Conservation (phyloP, 2,329 filamentous ascomycete species). For the Ilyonectria destructans region DNA sequence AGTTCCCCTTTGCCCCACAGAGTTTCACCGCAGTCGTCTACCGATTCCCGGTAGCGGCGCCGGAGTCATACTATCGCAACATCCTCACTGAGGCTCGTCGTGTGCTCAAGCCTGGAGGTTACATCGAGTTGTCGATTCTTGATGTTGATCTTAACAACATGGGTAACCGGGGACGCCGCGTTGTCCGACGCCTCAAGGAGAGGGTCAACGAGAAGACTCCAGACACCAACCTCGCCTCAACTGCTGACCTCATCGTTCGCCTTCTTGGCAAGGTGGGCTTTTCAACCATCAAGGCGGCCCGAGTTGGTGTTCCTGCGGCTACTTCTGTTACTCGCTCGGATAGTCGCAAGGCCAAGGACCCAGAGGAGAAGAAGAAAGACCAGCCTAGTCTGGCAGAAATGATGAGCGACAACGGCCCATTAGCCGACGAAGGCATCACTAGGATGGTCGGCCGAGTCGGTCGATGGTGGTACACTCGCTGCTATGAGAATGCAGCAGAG, state of each 20-base stretch:
- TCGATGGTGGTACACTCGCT: slow-evolving; percentile 96
- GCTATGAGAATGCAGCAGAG: slow-evolving; percentile 84
- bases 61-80: slow-evolving; percentile 79
- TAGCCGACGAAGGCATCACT: slow-evolving; percentile 88
- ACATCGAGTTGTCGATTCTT: slow-evolving; percentile 84
- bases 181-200: slow-evolving; percentile 81
- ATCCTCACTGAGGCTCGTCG: slow-evolving; percentile 83
- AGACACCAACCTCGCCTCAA: slow-evolving; percentile 73
- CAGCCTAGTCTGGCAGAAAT: slow-evolving; percentile 78
- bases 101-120: slow-evolving; percentile 83
- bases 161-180: slow-evolving; percentile 79
- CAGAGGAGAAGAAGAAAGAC: slow-evolving; percentile 55
- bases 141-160: slow-evolving; percentile 89
- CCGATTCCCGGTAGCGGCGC: slow-evolving; percentile 81
- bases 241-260: slow-evolving; percentile 75
- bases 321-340: slow-evolving; percentile 61
- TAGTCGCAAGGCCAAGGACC: slow-evolving; percentile 36
- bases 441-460: slow-evolving; percentile 94
- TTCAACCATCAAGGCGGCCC: slow-evolving; percentile 80
- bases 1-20: slow-evolving; percentile 83
- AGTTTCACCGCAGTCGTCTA: slow-evolving; percentile 85
- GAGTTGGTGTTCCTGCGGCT: slow-evolving; percentile 83
- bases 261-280: slow-evolving; percentile 81
- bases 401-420: slow-evolving; percentile 78
- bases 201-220: slow-evolving; percentile 75